phyloP scores from a whole-genome alignment of 1,139 yeast genomes.

The Williopsis jadinii region DNA sequence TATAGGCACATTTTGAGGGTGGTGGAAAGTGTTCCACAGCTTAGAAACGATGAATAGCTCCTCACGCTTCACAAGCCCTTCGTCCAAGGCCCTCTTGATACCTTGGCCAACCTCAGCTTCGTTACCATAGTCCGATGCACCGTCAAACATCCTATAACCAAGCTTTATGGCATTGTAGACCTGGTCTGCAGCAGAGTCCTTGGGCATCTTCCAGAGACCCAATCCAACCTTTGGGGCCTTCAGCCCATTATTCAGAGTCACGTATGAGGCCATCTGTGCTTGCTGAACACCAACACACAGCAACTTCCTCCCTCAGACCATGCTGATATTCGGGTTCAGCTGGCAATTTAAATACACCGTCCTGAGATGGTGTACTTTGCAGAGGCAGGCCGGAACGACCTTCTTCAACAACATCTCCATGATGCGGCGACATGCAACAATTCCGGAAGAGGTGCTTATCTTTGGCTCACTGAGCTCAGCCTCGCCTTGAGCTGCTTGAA shows the following conservation, averaged over 20 bases:
- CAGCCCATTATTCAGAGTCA: constrained; percentile 52
- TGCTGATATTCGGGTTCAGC: too few species aligned
- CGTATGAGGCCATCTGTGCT: constrained; percentile 20
- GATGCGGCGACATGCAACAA: too few species aligned
- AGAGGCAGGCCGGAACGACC: too few species aligned
- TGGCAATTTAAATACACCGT: too few species aligned
- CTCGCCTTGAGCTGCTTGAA: too few species aligned
- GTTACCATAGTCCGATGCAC: constrained; percentile 75
- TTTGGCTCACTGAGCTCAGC: too few species aligned
- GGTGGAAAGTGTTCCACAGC: constrained; percentile 75
- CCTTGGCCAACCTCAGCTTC: constrained; percentile 72
- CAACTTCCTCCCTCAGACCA: too few species aligned
- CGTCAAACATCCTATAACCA: constrained; percentile 72
- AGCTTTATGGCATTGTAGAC: constrained; percentile 60
- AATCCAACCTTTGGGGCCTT: constrained; percentile 60
- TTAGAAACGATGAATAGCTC: constrained; percentile 73
- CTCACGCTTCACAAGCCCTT: constrained; percentile 62
- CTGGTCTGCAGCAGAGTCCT: constrained; percentile 48
- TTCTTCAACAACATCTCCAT: too few species aligned
- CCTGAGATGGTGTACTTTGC: too few species aligned
- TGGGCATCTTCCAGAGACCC: constrained; percentile 64
- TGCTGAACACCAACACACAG: neutral
- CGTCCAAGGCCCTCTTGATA: constrained; percentile 53
- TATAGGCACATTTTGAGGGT: constrained; percentile 40
- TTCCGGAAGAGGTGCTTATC: too few species aligned